phyloP scores from a whole-genome alignment of 495 filamentous ascomycete genomes.

The Neurospora pannonica region DNA sequence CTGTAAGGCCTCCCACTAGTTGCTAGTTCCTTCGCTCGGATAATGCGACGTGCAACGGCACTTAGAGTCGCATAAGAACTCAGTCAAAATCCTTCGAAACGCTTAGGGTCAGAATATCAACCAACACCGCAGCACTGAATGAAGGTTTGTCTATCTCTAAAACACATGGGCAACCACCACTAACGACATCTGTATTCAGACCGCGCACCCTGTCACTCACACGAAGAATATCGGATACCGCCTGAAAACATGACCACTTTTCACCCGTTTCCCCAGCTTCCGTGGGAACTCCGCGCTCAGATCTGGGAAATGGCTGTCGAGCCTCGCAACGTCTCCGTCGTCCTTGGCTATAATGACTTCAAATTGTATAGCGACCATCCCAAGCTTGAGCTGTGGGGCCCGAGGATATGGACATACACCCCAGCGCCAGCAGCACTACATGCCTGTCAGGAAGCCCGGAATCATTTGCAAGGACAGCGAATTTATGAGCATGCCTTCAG shows the following conservation, averaged over 20 bases:
- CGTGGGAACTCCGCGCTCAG: not conserved
- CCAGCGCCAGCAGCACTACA: not conserved
- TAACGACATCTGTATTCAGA: not conserved
- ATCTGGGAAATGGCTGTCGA: not conserved
- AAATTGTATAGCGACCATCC: not conserved
- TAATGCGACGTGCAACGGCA: not conserved
- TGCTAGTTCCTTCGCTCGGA: not conserved
- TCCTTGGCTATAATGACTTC: not conserved
- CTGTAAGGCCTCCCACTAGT: not conserved
- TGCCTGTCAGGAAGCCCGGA: not conserved
- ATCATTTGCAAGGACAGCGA: not conserved
- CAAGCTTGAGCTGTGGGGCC: not conserved
- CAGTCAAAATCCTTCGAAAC: not conserved
- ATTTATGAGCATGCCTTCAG: not conserved
- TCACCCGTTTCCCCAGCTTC: not conserved
- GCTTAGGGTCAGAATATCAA: not conserved
- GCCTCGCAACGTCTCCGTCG: not conserved
- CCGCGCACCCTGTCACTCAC: not conserved
- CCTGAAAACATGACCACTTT: not conserved
- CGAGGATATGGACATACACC: not conserved
- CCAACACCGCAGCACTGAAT: not conserved
- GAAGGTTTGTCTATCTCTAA: not conserved
- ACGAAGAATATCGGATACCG: not conserved
- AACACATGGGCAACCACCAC: not conserved
- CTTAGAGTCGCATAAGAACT: not conserved